Evolutionary conservation across 2,329 filamentous ascomycete genomes (phyloP).

Genomic region (Xylaria hypoxylon): DNA sequence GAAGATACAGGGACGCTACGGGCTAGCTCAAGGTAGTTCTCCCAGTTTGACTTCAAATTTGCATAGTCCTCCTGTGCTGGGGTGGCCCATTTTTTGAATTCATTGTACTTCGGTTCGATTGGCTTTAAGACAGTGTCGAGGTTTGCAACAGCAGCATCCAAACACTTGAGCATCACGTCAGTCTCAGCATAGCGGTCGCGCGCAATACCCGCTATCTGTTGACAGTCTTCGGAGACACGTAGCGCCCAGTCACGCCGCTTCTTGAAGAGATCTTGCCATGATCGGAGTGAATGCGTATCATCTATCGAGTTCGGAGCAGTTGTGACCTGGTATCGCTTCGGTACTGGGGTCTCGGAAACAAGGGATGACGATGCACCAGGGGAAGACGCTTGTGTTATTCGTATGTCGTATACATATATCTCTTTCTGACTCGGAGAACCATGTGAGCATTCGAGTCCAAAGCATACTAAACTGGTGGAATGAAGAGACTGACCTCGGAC

Average conservation of each 20-base stretch:
- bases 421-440: conserved; percentile 70
- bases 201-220: conserved; percentile 70
- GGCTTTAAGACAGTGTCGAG: conserved; percentile 79
- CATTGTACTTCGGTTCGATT: conserved; percentile 77
- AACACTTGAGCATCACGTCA: conserved; percentile 80
- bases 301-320: conserved; percentile 84
- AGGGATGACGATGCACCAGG: conserved; percentile 58
- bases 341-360: conserved; percentile 62
- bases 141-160: conserved; percentile 88
- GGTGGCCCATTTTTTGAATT: conserved; percentile 76
- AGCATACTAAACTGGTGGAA: background rate
- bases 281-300: conserved; percentile 80
- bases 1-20: conserved; percentile 72
- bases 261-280: conserved; percentile 91
- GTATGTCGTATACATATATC: conserved; percentile 91
- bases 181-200: conserved; percentile 78
- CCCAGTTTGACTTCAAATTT: conserved; percentile 72
- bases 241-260: conserved; percentile 84
- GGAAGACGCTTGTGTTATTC: conserved; percentile 71
- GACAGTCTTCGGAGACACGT: conserved; percentile 75
- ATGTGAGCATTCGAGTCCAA: conserved; percentile 27
- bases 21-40: conserved; percentile 74
- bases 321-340: conserved; percentile 68
- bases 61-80: conserved; percentile 76
- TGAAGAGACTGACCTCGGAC: conserved; percentile 72